phyloP scores from a whole-genome alignment of 768 basidiomycete species.

The Agrocybe chaxingu region DNA sequence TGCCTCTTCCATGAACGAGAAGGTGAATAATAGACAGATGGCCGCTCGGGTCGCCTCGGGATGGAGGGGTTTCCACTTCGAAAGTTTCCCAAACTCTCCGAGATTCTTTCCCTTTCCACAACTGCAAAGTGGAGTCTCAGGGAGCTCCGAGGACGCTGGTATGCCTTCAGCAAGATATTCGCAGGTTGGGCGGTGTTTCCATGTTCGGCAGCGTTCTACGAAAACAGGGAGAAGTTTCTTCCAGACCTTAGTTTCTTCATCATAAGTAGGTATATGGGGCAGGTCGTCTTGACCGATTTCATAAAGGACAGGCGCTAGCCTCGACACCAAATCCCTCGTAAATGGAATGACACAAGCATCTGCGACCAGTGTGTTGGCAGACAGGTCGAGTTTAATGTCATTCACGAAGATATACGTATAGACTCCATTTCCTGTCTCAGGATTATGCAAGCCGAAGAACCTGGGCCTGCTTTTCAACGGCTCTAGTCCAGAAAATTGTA shows the following conservation, averaged over 20 bases:
- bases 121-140: constrained; percentile 42
- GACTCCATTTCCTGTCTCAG: constrained; percentile 8
- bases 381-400: constrained; percentile 42
- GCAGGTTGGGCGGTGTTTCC: constrained; percentile 45
- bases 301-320: constrained; percentile 13
- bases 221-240: constrained; percentile 47
- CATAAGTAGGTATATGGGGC: constrained; percentile 14
- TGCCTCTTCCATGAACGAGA: constrained; percentile 41
- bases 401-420: constrained; percentile 46
- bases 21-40: constrained; percentile 50
- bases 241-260: constrained; percentile 43
- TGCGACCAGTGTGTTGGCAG: constrained; percentile 47
- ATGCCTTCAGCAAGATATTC: constrained; percentile 38
- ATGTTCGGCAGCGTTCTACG: constrained; percentile 51
- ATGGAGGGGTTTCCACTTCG: constrained; percentile 36
- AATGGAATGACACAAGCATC: constrained; percentile 47
- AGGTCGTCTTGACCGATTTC: constrained; percentile 5
- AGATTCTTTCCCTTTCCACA: constrained; percentile 52
- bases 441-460: constrained; percentile 22
- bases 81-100: constrained; percentile 27
- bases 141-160: constrained; percentile 35
- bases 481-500: constrained; percentile 6
- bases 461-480: background rate
- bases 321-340: constrained; percentile 13
- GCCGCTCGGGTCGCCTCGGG: constrained; percentile 47